Evolutionary conservation across 306 rosid genomes (phyloP), one percentile per base, ranked within the genome.

Genomic region (Castanea sativa): DNA sequence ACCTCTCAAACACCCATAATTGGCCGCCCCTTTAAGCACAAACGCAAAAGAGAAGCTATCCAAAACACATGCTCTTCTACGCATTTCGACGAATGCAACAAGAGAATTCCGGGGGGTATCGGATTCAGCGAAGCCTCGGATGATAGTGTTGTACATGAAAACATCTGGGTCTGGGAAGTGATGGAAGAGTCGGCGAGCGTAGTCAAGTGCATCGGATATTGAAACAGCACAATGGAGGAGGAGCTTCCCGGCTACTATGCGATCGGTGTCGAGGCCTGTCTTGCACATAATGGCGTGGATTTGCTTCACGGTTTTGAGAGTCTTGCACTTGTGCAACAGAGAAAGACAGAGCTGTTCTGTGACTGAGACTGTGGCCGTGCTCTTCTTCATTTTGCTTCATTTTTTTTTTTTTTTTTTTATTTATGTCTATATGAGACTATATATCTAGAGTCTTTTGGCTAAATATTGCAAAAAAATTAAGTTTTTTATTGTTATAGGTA

Each of bases 11-110:
- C 20, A 27, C 75, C 81, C 57, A 21, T 41, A 81, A 79, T 88
- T 88, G n/a, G 99, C 95, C 11, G 87, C 84, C 1, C 87, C 94
- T 73, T 94, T 92, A 58, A 92, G 90, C 6, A 78, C 55, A 33
- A 94, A 94, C 35, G 95, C 97, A 51, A 94, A 92, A 49, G 97
- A 73, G 90, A 94, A 92, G 69, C 97, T 94, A 77, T 94, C 97
- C 1, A 88, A 41, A 41, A 41, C 45, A 7, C 45, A 41, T 41
- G 12, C 45, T 41, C 45, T 41, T 41, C 63, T 0, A 6, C 80
- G 93, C 88, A 94, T 85, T 79, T 88, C 88, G 25, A 73, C 77
- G 83, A 90, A 92, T 65, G 89, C 45, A 61, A 61, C 52, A 6
- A 92, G 75, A 18, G 95, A 89, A 58, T 59, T 15, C n/a, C 57